Conservation (phyloP, 176 grass and related monocot species). For the Triticum monococcum region DNA sequence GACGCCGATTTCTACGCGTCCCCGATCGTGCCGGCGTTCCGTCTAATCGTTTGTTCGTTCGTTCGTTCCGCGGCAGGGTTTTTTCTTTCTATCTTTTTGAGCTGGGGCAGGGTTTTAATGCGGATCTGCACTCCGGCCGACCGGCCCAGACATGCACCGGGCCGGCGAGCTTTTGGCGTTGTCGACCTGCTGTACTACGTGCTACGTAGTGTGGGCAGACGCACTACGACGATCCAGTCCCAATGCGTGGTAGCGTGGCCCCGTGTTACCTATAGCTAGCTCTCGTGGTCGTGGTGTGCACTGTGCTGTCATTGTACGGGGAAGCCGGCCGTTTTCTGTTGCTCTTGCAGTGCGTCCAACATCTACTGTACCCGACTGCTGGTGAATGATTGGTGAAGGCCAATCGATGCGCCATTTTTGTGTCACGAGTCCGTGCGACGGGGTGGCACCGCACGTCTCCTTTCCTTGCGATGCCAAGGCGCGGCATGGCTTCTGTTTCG, state of each 20-base stretch:
- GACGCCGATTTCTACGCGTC: not conserved
- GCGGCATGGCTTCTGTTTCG: not conserved
- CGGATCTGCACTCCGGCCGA: not conserved
- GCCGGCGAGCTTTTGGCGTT: not conserved
- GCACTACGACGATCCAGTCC: not conserved
- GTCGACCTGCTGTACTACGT: not conserved
- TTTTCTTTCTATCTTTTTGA: no score
- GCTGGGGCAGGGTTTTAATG: not conserved
- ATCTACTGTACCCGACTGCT: not conserved
- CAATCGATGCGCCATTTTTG: not conserved
- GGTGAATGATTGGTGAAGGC: constrained; percentile 38
- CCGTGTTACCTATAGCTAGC: not conserved
- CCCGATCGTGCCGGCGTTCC: not conserved
- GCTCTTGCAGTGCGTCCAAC: not conserved
- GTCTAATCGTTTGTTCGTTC: not conserved
- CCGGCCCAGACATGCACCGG: not conserved
- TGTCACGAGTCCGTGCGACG: not conserved
- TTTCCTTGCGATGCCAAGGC: not conserved
- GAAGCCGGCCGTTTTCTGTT: not conserved
- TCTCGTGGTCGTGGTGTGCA: not conserved
- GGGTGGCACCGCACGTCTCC: not conserved
- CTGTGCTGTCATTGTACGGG: not conserved
- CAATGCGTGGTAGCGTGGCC: not conserved
- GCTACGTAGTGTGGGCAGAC: not conserved
- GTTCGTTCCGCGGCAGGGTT: not conserved